phyloP scores from a whole-genome alignment of 2,329 filamentous ascomycete genomes.

The Allantophomopsis lycopodina region DNA sequence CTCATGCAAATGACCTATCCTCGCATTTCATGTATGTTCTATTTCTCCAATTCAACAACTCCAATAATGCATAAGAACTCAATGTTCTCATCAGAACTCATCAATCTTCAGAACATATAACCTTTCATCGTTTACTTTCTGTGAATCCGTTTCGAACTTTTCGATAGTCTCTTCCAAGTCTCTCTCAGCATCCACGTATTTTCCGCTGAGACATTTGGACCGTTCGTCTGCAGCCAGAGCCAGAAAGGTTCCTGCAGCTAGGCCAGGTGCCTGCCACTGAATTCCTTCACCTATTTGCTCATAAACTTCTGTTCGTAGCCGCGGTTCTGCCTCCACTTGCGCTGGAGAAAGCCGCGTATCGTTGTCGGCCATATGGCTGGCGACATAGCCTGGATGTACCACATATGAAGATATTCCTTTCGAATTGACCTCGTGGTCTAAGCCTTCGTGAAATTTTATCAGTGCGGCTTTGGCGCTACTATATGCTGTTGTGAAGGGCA shows the following conservation, averaged over 20 bases:
- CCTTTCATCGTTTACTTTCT: conserved; percentile 5
- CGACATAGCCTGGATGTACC: conserved; percentile 9
- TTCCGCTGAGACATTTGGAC: conserved; percentile 7
- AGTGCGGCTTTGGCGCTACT: conserved; percentile 6
- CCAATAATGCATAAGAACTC: too few species aligned
- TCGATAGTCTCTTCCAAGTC: conserved; percentile 16
- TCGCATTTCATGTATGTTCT: too few species aligned
- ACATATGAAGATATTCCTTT: conserved; percentile 9
- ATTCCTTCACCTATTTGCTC: conserved; percentile 1
- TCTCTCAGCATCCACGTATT: conserved; percentile 9
- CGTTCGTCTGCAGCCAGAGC: conserved; percentile 8
- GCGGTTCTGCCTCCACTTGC: conserved; percentile 5
- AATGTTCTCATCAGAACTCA: conserved; percentile 6
- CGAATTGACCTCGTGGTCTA: conserved; percentile 7
- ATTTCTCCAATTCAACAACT: too few species aligned
- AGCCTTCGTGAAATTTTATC: conserved; percentile 10
- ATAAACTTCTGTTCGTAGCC: conserved; percentile 1
- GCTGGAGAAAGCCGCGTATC: conserved; percentile 1
- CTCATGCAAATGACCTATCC: too few species aligned
- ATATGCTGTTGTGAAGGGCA: conserved; percentile 6
- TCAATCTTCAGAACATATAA: conserved; percentile 10
- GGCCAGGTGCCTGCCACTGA: conserved; percentile 7
- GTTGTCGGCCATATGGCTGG: conserved; percentile 7
- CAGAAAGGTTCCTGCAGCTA: conserved; percentile 9
- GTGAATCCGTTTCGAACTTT: conserved; percentile 5